Conservation (phyloP, 2,329 filamentous ascomycete genomes). For the Trichoderma cornu-damae region DNA sequence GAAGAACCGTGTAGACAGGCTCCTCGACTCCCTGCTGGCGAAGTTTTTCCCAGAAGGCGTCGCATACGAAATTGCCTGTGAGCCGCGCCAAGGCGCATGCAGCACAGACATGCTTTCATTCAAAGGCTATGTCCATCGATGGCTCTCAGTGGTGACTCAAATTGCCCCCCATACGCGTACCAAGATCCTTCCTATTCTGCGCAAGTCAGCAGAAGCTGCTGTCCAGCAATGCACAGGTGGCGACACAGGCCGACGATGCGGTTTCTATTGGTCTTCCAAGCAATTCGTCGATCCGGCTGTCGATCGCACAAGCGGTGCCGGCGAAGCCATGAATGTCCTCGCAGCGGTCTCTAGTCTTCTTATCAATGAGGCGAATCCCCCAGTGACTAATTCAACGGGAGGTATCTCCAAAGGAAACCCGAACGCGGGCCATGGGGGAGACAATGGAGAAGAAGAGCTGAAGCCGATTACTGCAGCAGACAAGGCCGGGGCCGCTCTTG, state of each 20-base stretch:
- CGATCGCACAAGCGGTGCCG: conserved; percentile 53
- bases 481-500: conserved; percentile 44
- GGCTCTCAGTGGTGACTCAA: conserved; percentile 56
- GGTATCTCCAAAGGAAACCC: conserved; percentile 45
- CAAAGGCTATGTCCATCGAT: conserved; percentile 65
- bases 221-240: conserved; percentile 59
- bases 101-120: conserved; percentile 67
- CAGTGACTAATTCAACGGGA: conserved; percentile 45
- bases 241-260: conserved; percentile 53
- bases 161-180: conserved; percentile 56
- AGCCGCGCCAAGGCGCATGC: conserved; percentile 51
- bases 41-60: conserved; percentile 54
- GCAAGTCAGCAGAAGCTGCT: conserved; percentile 54
- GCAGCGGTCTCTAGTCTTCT: conserved; percentile 49
- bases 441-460: conserved; percentile 25
- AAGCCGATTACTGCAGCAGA: conserved; percentile 41
- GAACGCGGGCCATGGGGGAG: conserved; percentile 35
- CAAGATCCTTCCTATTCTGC: conserved; percentile 53
- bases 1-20: conserved; percentile 50
- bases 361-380: conserved; percentile 36
- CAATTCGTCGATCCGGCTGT: conserved; percentile 41
- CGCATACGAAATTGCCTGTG: conserved; percentile 64
- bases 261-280: conserved; percentile 55
- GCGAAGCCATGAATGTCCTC: conserved; percentile 55
- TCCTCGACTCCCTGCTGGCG: conserved; percentile 47